phyloP scores from a whole-genome alignment of 2,329 filamentous ascomycete genomes.

The Daldinia sp. region DNA sequence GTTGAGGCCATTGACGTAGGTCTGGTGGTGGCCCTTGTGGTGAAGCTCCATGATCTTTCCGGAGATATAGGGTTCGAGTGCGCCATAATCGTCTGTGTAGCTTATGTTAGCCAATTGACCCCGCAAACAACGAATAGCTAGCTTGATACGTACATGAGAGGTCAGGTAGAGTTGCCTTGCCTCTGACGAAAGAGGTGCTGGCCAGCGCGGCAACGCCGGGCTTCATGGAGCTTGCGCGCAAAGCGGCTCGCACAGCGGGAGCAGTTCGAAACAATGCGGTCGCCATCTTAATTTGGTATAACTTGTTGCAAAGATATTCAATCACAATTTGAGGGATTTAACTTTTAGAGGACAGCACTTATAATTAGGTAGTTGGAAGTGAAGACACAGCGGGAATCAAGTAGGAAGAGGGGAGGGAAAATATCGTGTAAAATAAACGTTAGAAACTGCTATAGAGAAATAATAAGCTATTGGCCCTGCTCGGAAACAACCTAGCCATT shows the following conservation, averaged over 20 bases:
- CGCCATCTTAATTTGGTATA: constrained; percentile 70
- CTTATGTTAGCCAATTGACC: constrained; percentile 9
- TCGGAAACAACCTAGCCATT: constrained; percentile 11
- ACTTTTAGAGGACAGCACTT: not conserved
- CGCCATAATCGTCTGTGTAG: constrained; percentile 89
- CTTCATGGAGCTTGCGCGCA: constrained; percentile 74
- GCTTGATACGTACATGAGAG: constrained; percentile 72
- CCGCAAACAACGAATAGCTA: not conserved
- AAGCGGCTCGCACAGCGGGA: constrained; percentile 74
- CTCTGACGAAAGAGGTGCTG: constrained; percentile 81
- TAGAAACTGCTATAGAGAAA: constrained; percentile 5
- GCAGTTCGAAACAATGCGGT: constrained; percentile 79
- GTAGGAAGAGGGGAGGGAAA: not conserved
- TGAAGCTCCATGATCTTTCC: constrained; percentile 89
- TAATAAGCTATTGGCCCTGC: not conserved
- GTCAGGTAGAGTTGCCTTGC: constrained; percentile 94
- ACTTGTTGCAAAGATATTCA: not conserved
- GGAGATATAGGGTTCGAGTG: constrained; percentile 83
- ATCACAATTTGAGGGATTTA: not conserved
- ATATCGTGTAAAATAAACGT: not conserved
- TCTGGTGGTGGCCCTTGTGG: constrained; percentile 85
- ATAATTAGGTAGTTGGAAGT: not conserved
- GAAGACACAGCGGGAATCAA: not conserved
- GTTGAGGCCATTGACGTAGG: constrained; percentile 84
- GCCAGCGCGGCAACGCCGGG: constrained; percentile 72